Percentiles rank a stretch among this genome's conserved stretches.
Evolutionary conservation across 1,284 basidiomycete genomes (phyloP).

Genomic region (Leccinum huronense): DNA sequence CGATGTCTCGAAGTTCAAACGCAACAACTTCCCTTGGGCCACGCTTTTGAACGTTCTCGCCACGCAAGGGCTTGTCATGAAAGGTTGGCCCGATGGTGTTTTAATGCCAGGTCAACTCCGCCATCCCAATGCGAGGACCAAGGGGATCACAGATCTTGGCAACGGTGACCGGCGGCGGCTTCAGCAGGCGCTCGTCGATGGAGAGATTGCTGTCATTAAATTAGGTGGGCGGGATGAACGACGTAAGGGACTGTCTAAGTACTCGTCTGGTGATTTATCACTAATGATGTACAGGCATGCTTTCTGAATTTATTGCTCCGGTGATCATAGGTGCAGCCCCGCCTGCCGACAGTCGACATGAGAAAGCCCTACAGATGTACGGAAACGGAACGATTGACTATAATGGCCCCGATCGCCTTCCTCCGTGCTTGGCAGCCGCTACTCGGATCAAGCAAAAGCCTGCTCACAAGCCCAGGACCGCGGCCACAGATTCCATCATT

Average conservation of each 20-base stretch:
- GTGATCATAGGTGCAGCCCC: slow-evolving; percentile 6
- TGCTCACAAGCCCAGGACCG: background rate
- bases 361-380: slow-evolving; percentile 11
- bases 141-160: slow-evolving; percentile 9
- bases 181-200: background rate
- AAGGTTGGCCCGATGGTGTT: slow-evolving; percentile 1
- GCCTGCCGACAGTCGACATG: background rate
- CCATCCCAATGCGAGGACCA: background rate
- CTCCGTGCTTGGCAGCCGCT: background rate
- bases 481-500: background rate
- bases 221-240: background rate
- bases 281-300: background rate
- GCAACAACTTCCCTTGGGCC: background rate
- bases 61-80: slow-evolving; percentile 6
- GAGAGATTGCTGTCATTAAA: background rate
- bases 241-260: background rate
- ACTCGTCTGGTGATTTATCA: background rate
- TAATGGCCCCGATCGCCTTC: background rate
- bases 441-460: slow-evolving; percentile 6
- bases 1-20: background rate
- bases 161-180: background rate
- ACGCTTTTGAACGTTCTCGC: slow-evolving; percentile 6
- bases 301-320: background rate
- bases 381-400: slow-evolving; percentile 2
- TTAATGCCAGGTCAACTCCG: slow-evolving; percentile 8